Evolutionary conservation across 75 land plant species (phyloP), one percentile per base, ranked within the genome.

Genomic region (Isoetes taiwanensis): DNA sequence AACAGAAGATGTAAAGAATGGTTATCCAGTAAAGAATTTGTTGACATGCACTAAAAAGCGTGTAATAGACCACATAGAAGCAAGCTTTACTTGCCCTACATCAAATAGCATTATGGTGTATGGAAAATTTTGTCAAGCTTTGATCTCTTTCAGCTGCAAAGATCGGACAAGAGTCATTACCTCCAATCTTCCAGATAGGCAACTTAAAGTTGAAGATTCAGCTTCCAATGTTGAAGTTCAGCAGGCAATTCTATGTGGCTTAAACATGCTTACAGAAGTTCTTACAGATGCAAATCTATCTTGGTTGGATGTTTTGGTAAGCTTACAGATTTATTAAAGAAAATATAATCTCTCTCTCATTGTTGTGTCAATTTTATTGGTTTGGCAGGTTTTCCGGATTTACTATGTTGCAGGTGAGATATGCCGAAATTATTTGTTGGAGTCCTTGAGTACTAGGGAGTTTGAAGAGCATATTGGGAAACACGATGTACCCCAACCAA

Each of bases 311-410:
- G 61, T 1, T 5, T 0, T 27, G 30, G 31, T 9, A n/a, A n/a
- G n/a, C n/a, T n/a, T n/a, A n/a, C n/a, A n/a, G n/a, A n/a, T n/a
- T n/a, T n/a, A n/a, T n/a, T n/a, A n/a, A n/a, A n/a, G n/a, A n/a
- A n/a, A n/a, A n/a, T n/a, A n/a, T n/a, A n/a, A 2, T 43, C n/a
- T 1, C 52, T 16, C 14, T 38, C 41, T 56, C 3, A 43, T 61
- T 43, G 26, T 19, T 26, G 24, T 12, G 24, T 17, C 58, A 29
- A 9, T 17, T 26, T 58, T 43, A 10, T 28, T 65, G 24, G 1
- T 11, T 29, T 34, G 8, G 50, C 52, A 68, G 71, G 59, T 32
- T 9, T 62, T 68, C 2, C 71, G 71, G 30, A 32, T 68, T 0
- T 38, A 61, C 34, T 68, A 38, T 28, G 65, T 33, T 19, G 65